Conservation (phyloP, 345 rosid species). For the Eucalyptus cladocalyx region DNA sequence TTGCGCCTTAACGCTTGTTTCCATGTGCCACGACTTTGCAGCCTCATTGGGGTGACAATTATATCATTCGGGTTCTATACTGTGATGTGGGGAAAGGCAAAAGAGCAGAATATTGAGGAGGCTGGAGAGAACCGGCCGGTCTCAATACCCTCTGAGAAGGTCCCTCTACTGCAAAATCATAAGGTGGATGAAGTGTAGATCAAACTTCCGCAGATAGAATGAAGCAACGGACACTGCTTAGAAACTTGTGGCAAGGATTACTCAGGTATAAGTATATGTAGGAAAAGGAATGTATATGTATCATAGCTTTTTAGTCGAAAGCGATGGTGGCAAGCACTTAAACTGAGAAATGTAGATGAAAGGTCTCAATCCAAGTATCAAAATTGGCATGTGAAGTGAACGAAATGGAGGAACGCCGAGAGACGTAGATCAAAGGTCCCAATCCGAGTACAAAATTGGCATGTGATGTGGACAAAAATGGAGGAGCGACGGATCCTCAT, state of each 20-base stretch:
- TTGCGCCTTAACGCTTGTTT: background rate
- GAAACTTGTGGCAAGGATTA: background rate
- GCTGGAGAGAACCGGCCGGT: background rate
- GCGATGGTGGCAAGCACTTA: background rate
- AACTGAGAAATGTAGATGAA: background rate
- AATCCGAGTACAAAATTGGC: background rate
- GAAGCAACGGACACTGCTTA: background rate
- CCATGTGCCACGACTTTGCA: conserved; percentile 1
- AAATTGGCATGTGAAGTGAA: background rate
- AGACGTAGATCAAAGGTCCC: background rate
- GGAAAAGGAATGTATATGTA: background rate
- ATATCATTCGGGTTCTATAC: conserved; percentile 75
- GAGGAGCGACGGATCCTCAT: background rate
- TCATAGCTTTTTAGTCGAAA: background rate
- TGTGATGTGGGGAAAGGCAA: conserved; percentile 87
- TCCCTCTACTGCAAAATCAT: conserved; percentile 43
- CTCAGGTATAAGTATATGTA: background rate
- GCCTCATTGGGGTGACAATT: conserved; percentile 59
- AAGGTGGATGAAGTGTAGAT: conserved; percentile 23
- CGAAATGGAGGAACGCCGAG: background rate
- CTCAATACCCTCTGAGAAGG: conserved; percentile 17
- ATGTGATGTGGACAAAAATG: background rate
- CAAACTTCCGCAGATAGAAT: background rate
- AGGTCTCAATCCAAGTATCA: background rate
- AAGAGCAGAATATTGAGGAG: conserved; percentile 48